These are phyloP conservation scores for Uronychia binucleata DNA, from an alignment of 73 alveolate species.

Conservation along the genomic window DNA sequence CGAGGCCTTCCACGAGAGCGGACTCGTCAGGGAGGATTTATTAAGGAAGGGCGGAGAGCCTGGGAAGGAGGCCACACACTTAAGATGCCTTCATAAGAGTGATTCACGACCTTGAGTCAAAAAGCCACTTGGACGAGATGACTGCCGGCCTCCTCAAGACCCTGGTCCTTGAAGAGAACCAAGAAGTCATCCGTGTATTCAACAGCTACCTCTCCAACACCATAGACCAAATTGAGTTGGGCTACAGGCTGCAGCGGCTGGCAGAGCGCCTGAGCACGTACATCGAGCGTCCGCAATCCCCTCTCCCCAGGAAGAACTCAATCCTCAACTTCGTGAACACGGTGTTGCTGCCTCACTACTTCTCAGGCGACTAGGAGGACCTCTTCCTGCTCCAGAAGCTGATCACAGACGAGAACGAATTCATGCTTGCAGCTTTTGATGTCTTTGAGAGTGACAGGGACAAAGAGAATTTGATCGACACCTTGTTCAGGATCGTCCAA, in stretches of 20 bases:
- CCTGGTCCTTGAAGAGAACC: slow-evolving; percentile 47
- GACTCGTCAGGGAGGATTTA: neutral
- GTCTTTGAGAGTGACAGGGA: slow-evolving; percentile 70
- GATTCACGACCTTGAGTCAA: slow-evolving; percentile 34
- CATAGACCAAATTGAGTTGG: slow-evolving; percentile 41
- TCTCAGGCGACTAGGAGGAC: slow-evolving; percentile 44
- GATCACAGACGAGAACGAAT: slow-evolving; percentile 55
- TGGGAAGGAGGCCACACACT: neutral
- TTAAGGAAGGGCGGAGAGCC: neutral
- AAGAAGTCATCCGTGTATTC: slow-evolving; percentile 48
- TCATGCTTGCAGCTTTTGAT: slow-evolving; percentile 62
- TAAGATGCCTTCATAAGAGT: slow-evolving; percentile 41
- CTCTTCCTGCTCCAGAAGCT: slow-evolving; percentile 49
- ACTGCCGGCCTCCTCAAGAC: slow-evolving; percentile 40
- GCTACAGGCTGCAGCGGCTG: slow-evolving; percentile 38
- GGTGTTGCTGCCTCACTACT: slow-evolving; percentile 29
- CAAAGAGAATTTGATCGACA: slow-evolving; percentile 60
- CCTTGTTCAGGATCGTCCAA: slow-evolving; percentile 43
- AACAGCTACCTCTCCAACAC: slow-evolving; percentile 20
- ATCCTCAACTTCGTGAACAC: slow-evolving; percentile 26
- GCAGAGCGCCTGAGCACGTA: slow-evolving; percentile 40
- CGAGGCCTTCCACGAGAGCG: neutral
- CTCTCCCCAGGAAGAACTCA: slow-evolving; percentile 56
- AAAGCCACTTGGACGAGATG: slow-evolving; percentile 39
- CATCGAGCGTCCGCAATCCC: slow-evolving; percentile 66